Evolutionary conservation across 306 rosid species (phyloP), one percentile per base, ranked within the genome.

Genomic region (Bauhinia variegata): DNA sequence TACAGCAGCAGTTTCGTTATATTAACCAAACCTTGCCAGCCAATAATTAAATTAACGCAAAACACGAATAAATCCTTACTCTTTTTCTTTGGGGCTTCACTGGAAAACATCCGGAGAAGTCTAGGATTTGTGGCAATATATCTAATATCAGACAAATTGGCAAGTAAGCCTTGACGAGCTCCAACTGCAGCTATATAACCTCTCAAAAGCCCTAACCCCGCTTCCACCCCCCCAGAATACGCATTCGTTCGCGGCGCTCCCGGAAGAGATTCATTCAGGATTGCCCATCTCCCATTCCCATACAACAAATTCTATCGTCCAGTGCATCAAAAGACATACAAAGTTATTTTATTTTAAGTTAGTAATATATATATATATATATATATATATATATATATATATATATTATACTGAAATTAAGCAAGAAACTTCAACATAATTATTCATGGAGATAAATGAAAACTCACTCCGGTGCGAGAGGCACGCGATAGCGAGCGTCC

Each of bases 1-100:
- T 58, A 54, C 6, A 17, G 15, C 53, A 69, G 15, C 47, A 64
- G 42, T 53, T 50, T n/a, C 34, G 18, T 4, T 7, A 63, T 2
- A 10, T 30, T 9, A 15, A 19, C 34, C 57, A 69, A 8, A 19
- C 39, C 23, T n/a, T 10, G 19, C 11, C 6, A 5, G 4, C n/a
- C 5, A 59, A 37, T 5, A 7, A 11, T 5, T 56, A n/a, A 16
- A 16, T 13, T 11, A 15, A 17, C 15, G 50, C 8, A 48, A 13
- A 6, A 48, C 0, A 32, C 10, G 1, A 4, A 12, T n/a, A 75
- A 67, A 14, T 51, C 63, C 84, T 81, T 68, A 93, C 99, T 90
- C 82, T 88, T 90, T 72, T 86, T 90, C 95, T 90, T 83, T 6
- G 97, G 99, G 55, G 85, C 48, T 83, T 88, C 95, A 73, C 87